Evolutionary conservation across 2,329 filamentous ascomycete genomes (phyloP), one percentile per base, ranked within the genome.

Genomic region (Chaetomiaceae sp.): DNA sequence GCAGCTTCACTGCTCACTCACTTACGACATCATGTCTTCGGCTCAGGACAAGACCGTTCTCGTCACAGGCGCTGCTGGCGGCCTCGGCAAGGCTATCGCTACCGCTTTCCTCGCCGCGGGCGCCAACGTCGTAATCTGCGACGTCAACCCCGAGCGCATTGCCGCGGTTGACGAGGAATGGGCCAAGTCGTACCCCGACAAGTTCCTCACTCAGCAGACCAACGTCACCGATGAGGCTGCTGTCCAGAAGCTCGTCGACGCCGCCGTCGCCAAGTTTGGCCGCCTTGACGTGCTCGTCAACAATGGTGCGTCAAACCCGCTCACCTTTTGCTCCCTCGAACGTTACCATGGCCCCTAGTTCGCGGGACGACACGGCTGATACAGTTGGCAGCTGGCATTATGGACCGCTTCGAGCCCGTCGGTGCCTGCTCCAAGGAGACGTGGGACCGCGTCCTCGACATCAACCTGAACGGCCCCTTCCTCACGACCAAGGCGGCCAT

Each of bases 401-500:
- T 81, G 69, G 81, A 84, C 61, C 69, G 67, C 25, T 81, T 83
- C 59, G 75, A 79, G 39, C 74, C 78, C 0, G 76, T 76, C 0
- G 80, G 75, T 15, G 70, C 71, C 7, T 64, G 75, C 47, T 69
- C 75, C 19, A 69, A 70, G 54, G 66, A 65, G 1, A 61, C 73
- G 1, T 84, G 79, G 80, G 73, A 83, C 55, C 69, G 69, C 4
- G 75, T 83, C 6, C 71, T 85, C 33, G 72, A 70, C 12, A 68
- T 83, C 55, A 84, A 84, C 59, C 65, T 83, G 33, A 83, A 77
- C 6, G 81, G 78, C 0, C 72, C 78, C 0, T 80, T 76, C 51
- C 62, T 82, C 40, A 68, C 79, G 45, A 77, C 72, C 51, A 79
- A 80, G 63, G 64, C 73, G 4, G 78, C 76, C 7, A 71, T 83